Evolutionary conservation across 2,329 filamentous ascomycete species (phyloP).

Genomic region (Calcarisporium arbuscula): DNA sequence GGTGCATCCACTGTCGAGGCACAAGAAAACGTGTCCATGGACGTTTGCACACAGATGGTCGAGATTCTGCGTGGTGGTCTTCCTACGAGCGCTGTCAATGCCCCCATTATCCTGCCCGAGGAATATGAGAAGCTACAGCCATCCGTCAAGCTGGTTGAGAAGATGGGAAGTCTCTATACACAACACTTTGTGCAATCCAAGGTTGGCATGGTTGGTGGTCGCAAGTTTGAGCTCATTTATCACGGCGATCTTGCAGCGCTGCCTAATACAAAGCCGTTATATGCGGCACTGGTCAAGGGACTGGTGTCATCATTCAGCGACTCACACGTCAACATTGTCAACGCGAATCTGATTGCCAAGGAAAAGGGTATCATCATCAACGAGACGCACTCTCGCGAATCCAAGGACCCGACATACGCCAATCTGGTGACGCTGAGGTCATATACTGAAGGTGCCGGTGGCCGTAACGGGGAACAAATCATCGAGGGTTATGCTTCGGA

Average conservation of each 20-base stretch:
- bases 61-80: conserved; percentile 67
- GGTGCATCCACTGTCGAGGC: conserved; percentile 77
- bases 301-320: conserved; percentile 64
- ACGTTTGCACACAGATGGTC: conserved; percentile 75
- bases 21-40: conserved; percentile 76
- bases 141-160: conserved; percentile 69
- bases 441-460: conserved; percentile 23
- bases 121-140: conserved; percentile 74
- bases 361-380: conserved; percentile 74
- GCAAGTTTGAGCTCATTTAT: conserved; percentile 70
- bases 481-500: conserved; percentile 63
- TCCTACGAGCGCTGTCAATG: conserved; percentile 72
- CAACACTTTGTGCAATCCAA: conserved; percentile 56
- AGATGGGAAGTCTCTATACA: conserved; percentile 73
- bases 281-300: conserved; percentile 73
- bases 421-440: conserved; percentile 66
- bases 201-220: conserved; percentile 47
- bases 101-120: conserved; percentile 72
- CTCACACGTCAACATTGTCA: conserved; percentile 73
- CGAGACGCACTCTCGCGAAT: conserved; percentile 61
- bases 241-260: conserved; percentile 67
- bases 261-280: conserved; percentile 70
- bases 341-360: conserved; percentile 67
- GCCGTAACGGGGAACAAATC: conserved; percentile 29
- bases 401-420: conserved; percentile 57